Evolutionary conservation across 2,329 filamentous ascomycete genomes (phyloP).

Genomic region (Bipolaris cookei): DNA sequence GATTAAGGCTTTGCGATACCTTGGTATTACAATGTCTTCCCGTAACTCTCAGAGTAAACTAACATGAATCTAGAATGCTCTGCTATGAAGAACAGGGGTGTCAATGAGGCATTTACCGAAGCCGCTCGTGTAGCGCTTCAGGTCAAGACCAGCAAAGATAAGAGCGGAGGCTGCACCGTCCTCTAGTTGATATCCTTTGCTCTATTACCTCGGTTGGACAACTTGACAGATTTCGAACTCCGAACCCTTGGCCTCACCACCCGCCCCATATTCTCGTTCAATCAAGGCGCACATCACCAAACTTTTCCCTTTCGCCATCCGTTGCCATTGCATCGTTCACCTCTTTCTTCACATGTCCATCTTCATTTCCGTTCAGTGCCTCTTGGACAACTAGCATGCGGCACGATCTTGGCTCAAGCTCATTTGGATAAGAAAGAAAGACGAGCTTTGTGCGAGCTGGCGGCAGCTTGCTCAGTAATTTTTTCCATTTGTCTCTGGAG

Average conservation of each 20-base stretch:
- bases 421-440: slow-evolving; percentile 5
- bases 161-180: slow-evolving; percentile 51
- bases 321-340: background rate
- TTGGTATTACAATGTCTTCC: slow-evolving; percentile 60
- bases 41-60: slow-evolving; percentile 1
- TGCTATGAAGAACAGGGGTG: slow-evolving; percentile 95
- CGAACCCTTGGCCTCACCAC: background rate
- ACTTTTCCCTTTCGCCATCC: background rate
- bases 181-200: slow-evolving; percentile 12
- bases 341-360: background rate
- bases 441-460: background rate
- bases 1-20: slow-evolving; percentile 90
- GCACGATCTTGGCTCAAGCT: background rate
- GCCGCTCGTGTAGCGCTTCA: slow-evolving; percentile 87
- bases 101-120: slow-evolving; percentile 98
- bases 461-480: background rate
- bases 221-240: slow-evolving; percentile 6
- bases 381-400: slow-evolving; percentile 2
- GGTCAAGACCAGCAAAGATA: slow-evolving; percentile 59
- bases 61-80: slow-evolving; percentile 75
- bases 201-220: slow-evolving; percentile 11
- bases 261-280: background rate
- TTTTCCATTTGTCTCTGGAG: background rate
- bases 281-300: background rate
- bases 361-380: background rate